These are phyloP conservation scores for Tylopilus rubrobrunneus DNA, from an alignment of 768 basidiomycete species.

Conservation along the genomic window DNA sequence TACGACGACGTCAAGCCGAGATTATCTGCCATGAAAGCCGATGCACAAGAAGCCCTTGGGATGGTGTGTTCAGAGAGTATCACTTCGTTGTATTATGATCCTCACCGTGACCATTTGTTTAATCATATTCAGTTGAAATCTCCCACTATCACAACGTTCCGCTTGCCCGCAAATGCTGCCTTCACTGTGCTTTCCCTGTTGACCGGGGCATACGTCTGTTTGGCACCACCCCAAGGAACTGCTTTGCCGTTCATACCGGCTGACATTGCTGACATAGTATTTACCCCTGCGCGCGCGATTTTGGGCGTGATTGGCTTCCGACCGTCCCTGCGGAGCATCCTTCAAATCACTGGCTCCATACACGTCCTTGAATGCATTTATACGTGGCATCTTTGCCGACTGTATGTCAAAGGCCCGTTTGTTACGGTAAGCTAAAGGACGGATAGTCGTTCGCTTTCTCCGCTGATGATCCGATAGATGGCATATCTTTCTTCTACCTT, in stretches of 20 bases:
- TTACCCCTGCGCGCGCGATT: constrained; percentile 20
- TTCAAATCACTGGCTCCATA: constrained; percentile 1
- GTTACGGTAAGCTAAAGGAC: constrained; percentile 14
- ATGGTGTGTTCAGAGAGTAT: constrained; percentile 49
- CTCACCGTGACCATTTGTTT: neutral
- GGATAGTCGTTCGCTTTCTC: neutral
- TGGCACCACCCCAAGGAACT: constrained; percentile 19
- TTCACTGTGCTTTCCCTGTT: constrained; percentile 10
- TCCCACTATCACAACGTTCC: constrained; percentile 59
- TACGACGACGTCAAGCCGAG: constrained; percentile 85
- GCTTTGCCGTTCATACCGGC: constrained; percentile 16
- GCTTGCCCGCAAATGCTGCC: constrained; percentile 38
- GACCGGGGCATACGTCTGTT: constrained; percentile 17
- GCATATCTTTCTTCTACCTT: constrained; percentile 52
- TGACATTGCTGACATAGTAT: constrained; percentile 8
- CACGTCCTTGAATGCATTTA: constrained; percentile 30
- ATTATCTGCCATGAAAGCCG: constrained; percentile 72
- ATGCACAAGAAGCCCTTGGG: constrained; percentile 75
- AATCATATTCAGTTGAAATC: constrained; percentile 47
- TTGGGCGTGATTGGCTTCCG: constrained; percentile 14
- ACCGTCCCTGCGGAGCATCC: constrained; percentile 8
- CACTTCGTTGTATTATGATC: neutral
- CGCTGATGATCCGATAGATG: constrained; percentile 34
- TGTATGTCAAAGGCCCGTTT: constrained; percentile 20
- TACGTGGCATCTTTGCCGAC: constrained; percentile 27